Conservation (phyloP, 2,329 filamentous ascomycete genomes). For the Aspergillus costaricaensis region DNA sequence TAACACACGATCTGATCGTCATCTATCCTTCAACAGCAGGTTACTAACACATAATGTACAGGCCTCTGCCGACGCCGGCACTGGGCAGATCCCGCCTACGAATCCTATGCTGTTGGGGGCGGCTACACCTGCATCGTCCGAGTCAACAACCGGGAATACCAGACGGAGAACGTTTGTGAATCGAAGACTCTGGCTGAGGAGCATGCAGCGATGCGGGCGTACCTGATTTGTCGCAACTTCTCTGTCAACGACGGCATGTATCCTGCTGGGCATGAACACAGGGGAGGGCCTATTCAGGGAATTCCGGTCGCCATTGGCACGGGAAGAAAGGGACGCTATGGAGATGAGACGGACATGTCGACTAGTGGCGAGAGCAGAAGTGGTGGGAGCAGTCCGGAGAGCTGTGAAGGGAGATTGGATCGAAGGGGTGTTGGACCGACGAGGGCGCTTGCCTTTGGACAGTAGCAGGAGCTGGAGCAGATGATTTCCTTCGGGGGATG, state of each 20-base stretch:
- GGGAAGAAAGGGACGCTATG: conserved; percentile 54
- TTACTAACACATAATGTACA: conserved; percentile 41
- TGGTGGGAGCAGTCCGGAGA: conserved; percentile 57
- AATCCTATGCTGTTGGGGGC: conserved; percentile 70
- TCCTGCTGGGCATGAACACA: conserved; percentile 53
- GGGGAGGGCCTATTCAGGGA: conserved; percentile 56
- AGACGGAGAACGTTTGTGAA: conserved; percentile 82
- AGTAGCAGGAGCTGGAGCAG: neutral
- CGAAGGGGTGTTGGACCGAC: conserved; percentile 22
- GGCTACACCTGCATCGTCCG: conserved; percentile 89
- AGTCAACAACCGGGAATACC: conserved; percentile 95
- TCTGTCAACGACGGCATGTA: conserved; percentile 94
- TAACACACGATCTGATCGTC: conserved; percentile 34
- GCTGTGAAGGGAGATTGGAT: conserved; percentile 28
- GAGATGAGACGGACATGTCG: conserved; percentile 49
- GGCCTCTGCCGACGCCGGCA: conserved; percentile 92
- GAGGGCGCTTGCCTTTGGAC: conserved; percentile 30
- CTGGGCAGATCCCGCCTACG: conserved; percentile 89
- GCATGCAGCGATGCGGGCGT: conserved; percentile 91
- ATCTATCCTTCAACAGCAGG: too few species aligned
- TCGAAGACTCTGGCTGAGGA: conserved; percentile 83
- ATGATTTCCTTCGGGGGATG: neutral
- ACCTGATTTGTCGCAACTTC: conserved; percentile 97
- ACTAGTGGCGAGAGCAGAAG: conserved; percentile 52
- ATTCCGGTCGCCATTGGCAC: conserved; percentile 66